Evolutionary conservation across 2,329 filamentous ascomycete species (phyloP).

Genomic region (Paraconiothyrium sp.): DNA sequence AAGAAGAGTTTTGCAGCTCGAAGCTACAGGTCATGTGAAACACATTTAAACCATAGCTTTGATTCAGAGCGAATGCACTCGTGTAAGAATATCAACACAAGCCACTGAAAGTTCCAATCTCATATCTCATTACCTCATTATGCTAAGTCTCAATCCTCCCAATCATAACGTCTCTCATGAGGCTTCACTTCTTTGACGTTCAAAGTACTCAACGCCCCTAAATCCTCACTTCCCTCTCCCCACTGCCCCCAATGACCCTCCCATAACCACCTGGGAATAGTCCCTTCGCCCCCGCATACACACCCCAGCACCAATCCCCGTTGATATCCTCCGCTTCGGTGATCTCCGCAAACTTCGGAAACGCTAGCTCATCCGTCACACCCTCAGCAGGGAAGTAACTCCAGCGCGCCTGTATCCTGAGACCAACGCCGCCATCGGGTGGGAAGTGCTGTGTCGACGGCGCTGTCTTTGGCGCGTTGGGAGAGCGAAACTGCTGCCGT

Average conservation of each 20-base stretch:
- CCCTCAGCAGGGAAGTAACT: constrained; percentile 76
- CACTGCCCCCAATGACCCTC: constrained; percentile 49
- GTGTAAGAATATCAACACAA: background rate
- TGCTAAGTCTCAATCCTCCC: background rate
- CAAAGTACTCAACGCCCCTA: background rate
- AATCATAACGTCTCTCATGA: background rate
- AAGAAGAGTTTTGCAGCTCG: too few species aligned
- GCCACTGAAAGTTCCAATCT: background rate
- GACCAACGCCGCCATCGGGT: constrained; percentile 77
- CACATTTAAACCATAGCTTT: too few species aligned
- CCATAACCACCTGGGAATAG: constrained; percentile 86
- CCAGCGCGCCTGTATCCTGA: constrained; percentile 73
- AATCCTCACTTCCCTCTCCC: constrained; percentile 20
- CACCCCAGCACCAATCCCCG: constrained; percentile 88
- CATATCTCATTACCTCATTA: background rate
- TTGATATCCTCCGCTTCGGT: constrained; percentile 87
- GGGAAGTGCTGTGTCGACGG: constrained; percentile 62
- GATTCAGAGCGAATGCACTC: too few species aligned
- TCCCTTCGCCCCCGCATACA: constrained; percentile 81
- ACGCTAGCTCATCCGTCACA: constrained; percentile 79
- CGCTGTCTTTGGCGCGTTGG: background rate
- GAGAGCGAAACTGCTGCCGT: constrained; percentile 31
- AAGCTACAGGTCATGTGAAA: too few species aligned
- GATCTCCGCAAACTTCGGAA: constrained; percentile 85
- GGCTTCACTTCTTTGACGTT: too few species aligned